phyloP scores from a whole-genome alignment of 768 basidiomycete genomes.

The Chlorophyllum brunneum region DNA sequence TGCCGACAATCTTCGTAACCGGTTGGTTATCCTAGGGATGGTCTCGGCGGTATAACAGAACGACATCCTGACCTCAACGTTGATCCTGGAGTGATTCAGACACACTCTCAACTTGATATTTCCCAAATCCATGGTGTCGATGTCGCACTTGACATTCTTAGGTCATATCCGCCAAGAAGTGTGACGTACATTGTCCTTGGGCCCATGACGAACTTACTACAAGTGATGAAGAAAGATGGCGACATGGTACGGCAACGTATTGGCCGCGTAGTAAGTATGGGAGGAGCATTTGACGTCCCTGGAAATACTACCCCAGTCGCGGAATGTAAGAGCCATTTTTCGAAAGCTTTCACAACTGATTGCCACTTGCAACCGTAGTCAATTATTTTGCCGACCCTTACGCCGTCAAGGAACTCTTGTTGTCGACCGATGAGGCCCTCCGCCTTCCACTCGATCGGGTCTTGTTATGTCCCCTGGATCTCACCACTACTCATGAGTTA shows the following conservation, averaged over 20 bases:
- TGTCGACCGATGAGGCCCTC: constrained; percentile 31
- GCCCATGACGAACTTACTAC: constrained; percentile 78
- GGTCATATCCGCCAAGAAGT: constrained; percentile 42
- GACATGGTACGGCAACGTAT: constrained; percentile 51
- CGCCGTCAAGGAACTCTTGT: constrained; percentile 69
- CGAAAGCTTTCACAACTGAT: neutral
- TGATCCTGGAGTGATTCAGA: constrained; percentile 15
- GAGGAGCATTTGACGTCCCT: constrained; percentile 89
- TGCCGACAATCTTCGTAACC: neutral
- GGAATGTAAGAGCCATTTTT: constrained; percentile 59
- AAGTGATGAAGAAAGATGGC: constrained; percentile 53
- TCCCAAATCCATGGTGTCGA: constrained; percentile 46
- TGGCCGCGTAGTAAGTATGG: constrained; percentile 84
- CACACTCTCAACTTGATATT: constrained; percentile 43
- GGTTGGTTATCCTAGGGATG: constrained; percentile 47
- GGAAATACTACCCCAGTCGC: constrained; percentile 81
- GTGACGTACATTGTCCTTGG: constrained; percentile 74
- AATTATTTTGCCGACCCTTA: constrained; percentile 88
- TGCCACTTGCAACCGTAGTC: constrained; percentile 37
- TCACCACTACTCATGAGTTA: constrained; percentile 77
- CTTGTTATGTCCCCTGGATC: constrained; percentile 72
- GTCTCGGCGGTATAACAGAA: constrained; percentile 54
- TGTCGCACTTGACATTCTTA: constrained; percentile 53
- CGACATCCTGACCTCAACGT: constrained; percentile 65
- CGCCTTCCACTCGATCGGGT: constrained; percentile 64